A percentile compares a stretch with the other conserved stretches of the same genome.
Evolutionary conservation across 1,139 yeast genomes (phyloP).

Genomic region (Yamadazyma sp.): DNA sequence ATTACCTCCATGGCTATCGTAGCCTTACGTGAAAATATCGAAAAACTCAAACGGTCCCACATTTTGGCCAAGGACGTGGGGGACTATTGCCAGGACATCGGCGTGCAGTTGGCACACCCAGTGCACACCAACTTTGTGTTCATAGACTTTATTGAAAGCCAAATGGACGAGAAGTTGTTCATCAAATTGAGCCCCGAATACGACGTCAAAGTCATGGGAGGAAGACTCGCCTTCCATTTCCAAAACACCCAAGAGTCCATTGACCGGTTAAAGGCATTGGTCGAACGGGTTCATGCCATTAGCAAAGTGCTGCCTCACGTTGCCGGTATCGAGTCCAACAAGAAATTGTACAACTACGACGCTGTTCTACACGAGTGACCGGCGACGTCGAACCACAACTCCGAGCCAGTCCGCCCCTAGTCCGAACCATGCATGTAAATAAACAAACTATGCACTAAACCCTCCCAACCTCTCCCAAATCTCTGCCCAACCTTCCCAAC

Average conservation of each 20-base stretch:
- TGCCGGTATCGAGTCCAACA: slow-evolving; percentile 11
- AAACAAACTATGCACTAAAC: too few relatives aligned
- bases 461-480: too few relatives aligned
- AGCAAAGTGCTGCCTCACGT: slow-evolving; percentile 28
- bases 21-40: slow-evolving; percentile 41
- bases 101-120: slow-evolving; percentile 37
- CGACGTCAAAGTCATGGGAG: slow-evolving; percentile 29
- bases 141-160: slow-evolving; percentile 34
- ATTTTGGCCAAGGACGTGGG: slow-evolving; percentile 55
- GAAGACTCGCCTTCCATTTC: slow-evolving; percentile 40
- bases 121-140: slow-evolving; percentile 46
- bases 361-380: slow-evolving; percentile 4
- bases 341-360: slow-evolving; percentile 15
- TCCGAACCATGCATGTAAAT: too few relatives aligned
- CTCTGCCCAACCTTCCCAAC: too few relatives aligned
- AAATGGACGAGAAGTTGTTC: slow-evolving; percentile 30
- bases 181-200: slow-evolving; percentile 25
- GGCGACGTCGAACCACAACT: not conserved
- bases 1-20: slow-evolving; percentile 65
- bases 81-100: slow-evolving; percentile 35
- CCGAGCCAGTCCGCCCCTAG: too few relatives aligned
- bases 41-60: slow-evolving; percentile 48
- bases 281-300: slow-evolving; percentile 30
- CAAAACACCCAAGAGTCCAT: slow-evolving; percentile 37
- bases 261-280: slow-evolving; percentile 27